Evolutionary conservation across 305 asterid genomes (phyloP), one percentile per base, ranked within the genome.

Genomic region (Solanum hybrid): DNA sequence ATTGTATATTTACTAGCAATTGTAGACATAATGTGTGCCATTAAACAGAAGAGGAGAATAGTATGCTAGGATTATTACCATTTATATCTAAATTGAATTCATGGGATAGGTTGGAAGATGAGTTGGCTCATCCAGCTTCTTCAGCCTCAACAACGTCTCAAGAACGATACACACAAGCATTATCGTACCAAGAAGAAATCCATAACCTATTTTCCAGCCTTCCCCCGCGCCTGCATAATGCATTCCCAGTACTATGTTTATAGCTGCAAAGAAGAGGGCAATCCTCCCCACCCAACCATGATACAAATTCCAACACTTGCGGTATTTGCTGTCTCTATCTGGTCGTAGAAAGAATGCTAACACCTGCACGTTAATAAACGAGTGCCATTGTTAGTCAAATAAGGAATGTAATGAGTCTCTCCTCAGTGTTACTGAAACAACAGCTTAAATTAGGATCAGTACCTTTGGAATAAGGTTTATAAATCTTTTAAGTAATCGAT

Each of bases 201-300:
- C 99, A 29, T 93, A 96, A 16, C 97, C 95, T 22, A 94, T 93
- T 89, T 93, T 94, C 99, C 99, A 97, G 14, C 93, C 86, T 24
- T 85, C 88, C 35, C 93, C 99, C 24, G 94, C 95, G 20, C 92
- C 95, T 36, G 95, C 98, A 60, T 93, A 92, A 88, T 95, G 97
- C 78, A 97, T 94, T 37, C 99, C 99, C 75, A 96, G 27, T 37
- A 94, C 92, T 88, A 96, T 85, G 81, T 97, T 97, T 81, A 93
- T 95, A 32, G 98, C 96, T 88, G 94, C 99, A 36, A 95, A 93
- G 88, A 96, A 91, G 10, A 97, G 97, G 90, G 95, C 94, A 60
- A 91, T 89, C 90, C 99, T 94, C 88, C 99, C 99, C 0, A 88
- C 37, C 97, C 98, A 96, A 90, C 90, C 91, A 89, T 97, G 99